Conservation (phyloP, 108 stramenopile genomes). For the Cyclotella atomus region DNA sequence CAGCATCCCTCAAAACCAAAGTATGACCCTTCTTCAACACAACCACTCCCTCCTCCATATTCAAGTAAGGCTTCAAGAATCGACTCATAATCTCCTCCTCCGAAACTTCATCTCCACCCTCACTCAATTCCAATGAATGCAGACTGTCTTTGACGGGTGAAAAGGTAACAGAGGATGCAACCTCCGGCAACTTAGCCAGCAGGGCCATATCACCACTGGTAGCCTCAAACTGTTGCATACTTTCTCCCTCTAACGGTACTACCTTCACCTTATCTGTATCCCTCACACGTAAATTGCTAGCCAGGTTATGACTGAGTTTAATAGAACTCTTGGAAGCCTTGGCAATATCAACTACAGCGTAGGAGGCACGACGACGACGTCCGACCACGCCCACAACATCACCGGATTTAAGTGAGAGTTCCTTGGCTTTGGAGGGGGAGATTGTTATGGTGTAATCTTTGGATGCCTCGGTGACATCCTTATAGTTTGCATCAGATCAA, state of each 20-base stretch:
- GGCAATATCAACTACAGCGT: constrained; percentile 59
- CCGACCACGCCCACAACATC: constrained; percentile 78
- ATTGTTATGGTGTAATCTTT: constrained; percentile 63
- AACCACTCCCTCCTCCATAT: constrained; percentile 52
- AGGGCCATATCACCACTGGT: constrained; percentile 79
- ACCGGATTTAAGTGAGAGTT: constrained; percentile 65
- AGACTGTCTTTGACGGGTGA: constrained; percentile 82
- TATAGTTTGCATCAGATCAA: not conserved
- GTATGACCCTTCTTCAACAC: constrained; percentile 66
- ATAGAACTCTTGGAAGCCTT: constrained; percentile 53
- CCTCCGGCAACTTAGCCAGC: constrained; percentile 43
- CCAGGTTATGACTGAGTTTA: constrained; percentile 63
- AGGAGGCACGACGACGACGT: constrained; percentile 75
- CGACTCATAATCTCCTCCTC: constrained; percentile 78
- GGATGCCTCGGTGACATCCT: constrained; percentile 43
- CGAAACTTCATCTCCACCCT: constrained; percentile 65
- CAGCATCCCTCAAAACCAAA: constrained; percentile 63
- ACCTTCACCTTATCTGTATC: constrained; percentile 81
- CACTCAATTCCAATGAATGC: constrained; percentile 50
- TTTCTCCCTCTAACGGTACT: constrained; percentile 51
- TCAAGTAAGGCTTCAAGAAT: constrained; percentile 76
- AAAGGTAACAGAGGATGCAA: constrained; percentile 67
- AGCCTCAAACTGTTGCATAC: constrained; percentile 16
- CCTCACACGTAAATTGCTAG: constrained; percentile 74
- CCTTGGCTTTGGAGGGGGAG: constrained; percentile 81